Evolutionary conservation across 1,139 yeast genomes (phyloP), one percentile per base, ranked within the genome.

Genomic region (Yamadazyma atlantica): DNA sequence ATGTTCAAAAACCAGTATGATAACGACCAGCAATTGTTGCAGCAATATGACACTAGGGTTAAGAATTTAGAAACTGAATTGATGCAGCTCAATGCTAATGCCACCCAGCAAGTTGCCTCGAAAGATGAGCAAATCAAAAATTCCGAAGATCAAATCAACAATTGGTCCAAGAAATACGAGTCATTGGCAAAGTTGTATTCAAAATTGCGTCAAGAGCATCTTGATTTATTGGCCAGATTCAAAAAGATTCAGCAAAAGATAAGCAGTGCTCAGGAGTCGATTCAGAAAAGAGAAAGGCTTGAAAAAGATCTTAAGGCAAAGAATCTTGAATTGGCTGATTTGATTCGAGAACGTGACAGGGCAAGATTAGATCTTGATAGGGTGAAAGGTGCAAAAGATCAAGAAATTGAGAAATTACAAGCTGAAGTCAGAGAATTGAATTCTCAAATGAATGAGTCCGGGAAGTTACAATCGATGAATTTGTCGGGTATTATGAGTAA

Each of bases 191-290:
- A 88, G 55, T 70, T 90, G 44, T 90, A 90, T 57, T 84, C 96
- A 2, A 96, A 89, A 60, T 72, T 90, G 49, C 84, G 97, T 53
- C 95, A 87, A 62, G 97, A 90, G 59, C 97, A 90, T 59, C 72
- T 90, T 55, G 86, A 83, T 45, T 66, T 89, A 45, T 73, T 90
- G 51, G 75, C 86, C 34, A 85, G 85, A 55, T 85, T 85, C 55
- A 90, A 90, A 58, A 84, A 85, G 50, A 75, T 85, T 39, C 96
- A 89, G 61, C 88, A 89, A 50, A 87, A 86, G 60, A 95, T 94
- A 7, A 85, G 90, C 21, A 85, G 95, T 43, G 96, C 97, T 7
- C 96, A 88, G 57, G 97, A 89, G 60, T 86, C 96, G 0, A 80
- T 89, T 45, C 85, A 85, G 50, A 85, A 82, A 61, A 82, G 90